phyloP scores from a whole-genome alignment of 495 filamentous ascomycete species.

The Antarctomyces pellizariae region DNA sequence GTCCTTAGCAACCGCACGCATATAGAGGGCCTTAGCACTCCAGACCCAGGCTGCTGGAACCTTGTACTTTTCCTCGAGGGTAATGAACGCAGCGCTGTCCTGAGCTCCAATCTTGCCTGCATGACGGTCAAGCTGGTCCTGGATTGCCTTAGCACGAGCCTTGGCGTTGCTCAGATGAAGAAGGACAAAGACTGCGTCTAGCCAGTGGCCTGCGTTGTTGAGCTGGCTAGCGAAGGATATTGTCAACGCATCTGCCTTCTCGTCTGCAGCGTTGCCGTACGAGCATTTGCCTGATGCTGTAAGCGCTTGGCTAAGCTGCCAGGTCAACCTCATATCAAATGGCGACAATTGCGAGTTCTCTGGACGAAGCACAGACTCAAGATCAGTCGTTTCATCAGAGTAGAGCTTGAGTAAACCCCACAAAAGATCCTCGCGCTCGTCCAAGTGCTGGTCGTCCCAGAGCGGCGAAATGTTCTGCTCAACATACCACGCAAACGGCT shows the following conservation, averaged over 20 bases:
- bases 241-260: constrained; percentile 40
- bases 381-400: constrained; percentile 22
- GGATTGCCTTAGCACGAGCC: constrained; percentile 39
- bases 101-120: constrained; percentile 26
- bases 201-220: constrained; percentile 39
- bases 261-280: constrained; percentile 19
- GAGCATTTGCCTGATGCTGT: constrained; percentile 21
- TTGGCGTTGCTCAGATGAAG: constrained; percentile 44
- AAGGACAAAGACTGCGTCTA: constrained; percentile 46
- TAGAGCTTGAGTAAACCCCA: constrained; percentile 72
- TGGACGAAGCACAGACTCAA: constrained; percentile 32
- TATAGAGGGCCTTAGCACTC: constrained; percentile 67
- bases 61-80: constrained; percentile 32
- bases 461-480: constrained; percentile 22
- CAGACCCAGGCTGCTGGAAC: constrained; percentile 61
- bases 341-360: constrained; percentile 39
- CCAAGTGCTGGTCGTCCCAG: constrained; percentile 24
- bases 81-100: constrained; percentile 28
- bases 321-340: constrained; percentile 49
- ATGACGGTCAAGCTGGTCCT: constrained; percentile 45
- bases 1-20: constrained; percentile 40
- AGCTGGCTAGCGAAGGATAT: constrained; percentile 51
- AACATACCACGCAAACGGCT: constrained; percentile 34
- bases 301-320: constrained; percentile 46
- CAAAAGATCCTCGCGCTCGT: constrained; percentile 48